Percentiles rank a stretch among this genome's conserved stretches.
Evolutionary conservation across 441 rosid species (phyloP).

Genomic region (Heliophila coronopifolia): DNA sequence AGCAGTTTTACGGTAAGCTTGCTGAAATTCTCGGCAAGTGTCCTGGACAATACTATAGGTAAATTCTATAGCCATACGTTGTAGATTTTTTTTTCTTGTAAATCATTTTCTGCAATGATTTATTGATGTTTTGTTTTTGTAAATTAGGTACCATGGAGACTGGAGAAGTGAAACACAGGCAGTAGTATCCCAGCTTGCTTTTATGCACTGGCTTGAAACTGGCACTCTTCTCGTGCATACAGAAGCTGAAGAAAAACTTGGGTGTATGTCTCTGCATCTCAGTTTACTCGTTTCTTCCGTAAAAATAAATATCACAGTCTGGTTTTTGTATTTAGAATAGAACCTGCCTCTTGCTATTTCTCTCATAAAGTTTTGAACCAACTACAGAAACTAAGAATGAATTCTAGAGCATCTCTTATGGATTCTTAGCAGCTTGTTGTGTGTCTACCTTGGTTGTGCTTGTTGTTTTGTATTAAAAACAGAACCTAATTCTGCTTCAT

Average conservation of each 20-base stretch:
- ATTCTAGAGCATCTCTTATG: background rate
- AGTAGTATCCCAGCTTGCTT: constrained; percentile 72
- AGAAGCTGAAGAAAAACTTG: constrained; percentile 72
- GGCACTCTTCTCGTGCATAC: constrained; percentile 67
- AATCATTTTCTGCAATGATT: background rate
- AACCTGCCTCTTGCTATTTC: background rate
- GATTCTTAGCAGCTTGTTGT: background rate
- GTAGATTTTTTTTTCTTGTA: background rate
- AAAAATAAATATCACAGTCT: background rate
- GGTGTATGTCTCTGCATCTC: constrained; percentile 48
- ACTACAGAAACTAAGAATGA: background rate
- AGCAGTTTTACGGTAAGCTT: constrained; percentile 48
- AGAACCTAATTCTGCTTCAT: constrained; percentile 14
- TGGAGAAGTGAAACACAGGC: constrained; percentile 89
- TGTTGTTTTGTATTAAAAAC: no score
- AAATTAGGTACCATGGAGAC: constrained; percentile 76
- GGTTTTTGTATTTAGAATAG: background rate
- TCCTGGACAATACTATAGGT: constrained; percentile 83
- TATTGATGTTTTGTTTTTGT: constrained; percentile 17
- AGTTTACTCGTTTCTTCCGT: background rate
- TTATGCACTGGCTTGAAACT: constrained; percentile 85
- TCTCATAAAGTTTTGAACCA: background rate
- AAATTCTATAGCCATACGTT: background rate
- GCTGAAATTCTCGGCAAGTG: constrained; percentile 47
- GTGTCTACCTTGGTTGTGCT: background rate